These are phyloP conservation scores for Geotrichum citri-aurantii DNA, from an alignment of 1,139 yeast species.

Conservation along the genomic window DNA sequence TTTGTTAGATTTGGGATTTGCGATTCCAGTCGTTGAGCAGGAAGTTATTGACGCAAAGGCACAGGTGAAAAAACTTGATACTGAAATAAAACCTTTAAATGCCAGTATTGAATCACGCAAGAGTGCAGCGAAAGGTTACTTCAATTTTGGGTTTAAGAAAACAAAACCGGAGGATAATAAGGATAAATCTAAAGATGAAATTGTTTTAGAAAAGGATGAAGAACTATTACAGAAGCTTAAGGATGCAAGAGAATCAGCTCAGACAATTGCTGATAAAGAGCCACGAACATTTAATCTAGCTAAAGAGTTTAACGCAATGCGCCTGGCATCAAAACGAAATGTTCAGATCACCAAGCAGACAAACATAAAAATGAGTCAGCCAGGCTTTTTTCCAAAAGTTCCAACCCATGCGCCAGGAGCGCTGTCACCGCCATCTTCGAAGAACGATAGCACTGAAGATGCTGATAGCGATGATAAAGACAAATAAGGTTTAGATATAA, in stretches of 20 bases:
- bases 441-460: neutral
- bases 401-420: slow-evolving; percentile 37
- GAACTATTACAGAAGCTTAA: slow-evolving; percentile 23
- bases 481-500: neutral
- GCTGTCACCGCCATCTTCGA: neutral
- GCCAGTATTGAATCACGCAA: slow-evolving; percentile 12
- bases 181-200: slow-evolving; percentile 20
- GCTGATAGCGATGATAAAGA: neutral
- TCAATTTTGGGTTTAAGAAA: slow-evolving; percentile 17
- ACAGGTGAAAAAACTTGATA: slow-evolving; percentile 39
- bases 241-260: slow-evolving; percentile 19
- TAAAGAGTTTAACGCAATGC: slow-evolving; percentile 47
- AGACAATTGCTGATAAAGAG: slow-evolving; percentile 32
- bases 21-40: slow-evolving; percentile 45
- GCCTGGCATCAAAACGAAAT: slow-evolving; percentile 44
- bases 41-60: slow-evolving; percentile 44
- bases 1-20: slow-evolving; percentile 57
- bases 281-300: slow-evolving; percentile 49
- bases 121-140: slow-evolving; percentile 13
- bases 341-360: slow-evolving; percentile 40
- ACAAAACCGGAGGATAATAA: slow-evolving; percentile 22
- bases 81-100: slow-evolving; percentile 40
- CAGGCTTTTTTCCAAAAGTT: slow-evolving; percentile 51
- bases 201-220: slow-evolving; percentile 20
- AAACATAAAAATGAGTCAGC: slow-evolving; percentile 41